Evolutionary conservation across 2,329 filamentous ascomycete genomes (phyloP).

Genomic region (Chaetomium olivaceum): DNA sequence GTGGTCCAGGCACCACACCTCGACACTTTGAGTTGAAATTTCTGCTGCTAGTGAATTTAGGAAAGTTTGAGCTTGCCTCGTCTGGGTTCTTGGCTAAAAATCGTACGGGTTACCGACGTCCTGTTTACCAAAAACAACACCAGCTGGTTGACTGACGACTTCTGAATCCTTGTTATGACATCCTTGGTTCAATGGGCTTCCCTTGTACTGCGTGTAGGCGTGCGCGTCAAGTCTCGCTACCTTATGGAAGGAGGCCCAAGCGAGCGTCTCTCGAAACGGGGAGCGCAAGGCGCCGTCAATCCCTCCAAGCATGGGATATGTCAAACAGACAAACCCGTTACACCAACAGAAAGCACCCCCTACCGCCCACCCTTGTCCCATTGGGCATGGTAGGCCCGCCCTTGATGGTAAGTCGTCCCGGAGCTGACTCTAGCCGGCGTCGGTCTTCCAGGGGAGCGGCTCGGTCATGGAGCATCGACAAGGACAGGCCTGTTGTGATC

Average conservation of each 20-base stretch:
- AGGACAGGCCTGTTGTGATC: slow-evolving; percentile 8
- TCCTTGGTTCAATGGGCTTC: background rate
- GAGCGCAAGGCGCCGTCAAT: slow-evolving; percentile 18
- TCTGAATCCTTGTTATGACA: background rate
- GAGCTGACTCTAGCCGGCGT: slow-evolving; percentile 31
- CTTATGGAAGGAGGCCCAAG: slow-evolving; percentile 24
- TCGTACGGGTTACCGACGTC: too few species aligned
- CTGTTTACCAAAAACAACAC: too few species aligned
- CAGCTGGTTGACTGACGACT: too few species aligned
- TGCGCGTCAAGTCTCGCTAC: background rate
- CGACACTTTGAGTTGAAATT: background rate
- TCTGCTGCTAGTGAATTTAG: too few species aligned
- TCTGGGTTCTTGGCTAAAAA: too few species aligned
- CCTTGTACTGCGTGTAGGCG: too few species aligned
- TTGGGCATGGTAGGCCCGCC: slow-evolving; percentile 21
- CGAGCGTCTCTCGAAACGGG: slow-evolving; percentile 26
- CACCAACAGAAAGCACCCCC: slow-evolving; percentile 17
- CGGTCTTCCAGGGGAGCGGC: slow-evolving; percentile 27
- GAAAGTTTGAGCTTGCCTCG: too few species aligned
- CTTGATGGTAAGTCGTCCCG: slow-evolving; percentile 32
- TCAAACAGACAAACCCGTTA: background rate
- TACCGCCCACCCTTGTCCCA: background rate
- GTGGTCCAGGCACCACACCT: background rate
- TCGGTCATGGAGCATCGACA: slow-evolving; percentile 2
- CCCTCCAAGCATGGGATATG: slow-evolving; percentile 15